Percentiles rank a stretch among this genome's conserved stretches.
Conservation (phyloP, 768 basidiomycete genomes). For the Tricholoma sp. region DNA sequence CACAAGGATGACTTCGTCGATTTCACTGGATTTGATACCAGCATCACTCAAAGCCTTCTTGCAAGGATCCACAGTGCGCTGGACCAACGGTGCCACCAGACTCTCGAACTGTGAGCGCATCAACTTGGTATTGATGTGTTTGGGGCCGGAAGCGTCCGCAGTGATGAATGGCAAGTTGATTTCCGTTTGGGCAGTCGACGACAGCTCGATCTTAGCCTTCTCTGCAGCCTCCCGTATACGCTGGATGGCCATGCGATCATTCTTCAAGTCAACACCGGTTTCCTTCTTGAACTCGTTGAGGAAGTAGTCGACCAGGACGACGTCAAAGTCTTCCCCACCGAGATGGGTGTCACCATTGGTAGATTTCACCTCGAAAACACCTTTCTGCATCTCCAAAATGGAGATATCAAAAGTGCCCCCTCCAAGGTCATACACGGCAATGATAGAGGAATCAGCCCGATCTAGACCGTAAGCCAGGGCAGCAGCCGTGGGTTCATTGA, state of each 20-base stretch:
- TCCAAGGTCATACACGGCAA: conserved; percentile 98
- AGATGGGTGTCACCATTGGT: conserved; percentile 99
- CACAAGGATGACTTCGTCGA: conserved; percentile 96
- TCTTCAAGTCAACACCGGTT: conserved; percentile 69
- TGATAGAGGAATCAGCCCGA: conserved; percentile 75
- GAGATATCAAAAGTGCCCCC: conserved; percentile 99
- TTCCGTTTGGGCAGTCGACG: conserved; percentile 92
- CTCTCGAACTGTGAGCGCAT: conserved; percentile 87
- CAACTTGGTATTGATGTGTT: conserved; percentile 94
- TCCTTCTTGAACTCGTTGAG: conserved; percentile 94
- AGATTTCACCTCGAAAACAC: conserved; percentile 99
- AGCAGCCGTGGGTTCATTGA: conserved; percentile 98
- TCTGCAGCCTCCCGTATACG: conserved; percentile 99
- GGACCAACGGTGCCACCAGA: conserved; percentile 76
- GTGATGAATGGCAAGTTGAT: conserved; percentile 99
- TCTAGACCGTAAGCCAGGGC: conserved; percentile 98
- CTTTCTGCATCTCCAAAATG: conserved; percentile 98
- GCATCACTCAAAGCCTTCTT: conserved; percentile 96
- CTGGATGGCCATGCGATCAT: conserved; percentile 95
- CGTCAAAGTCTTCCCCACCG: conserved; percentile 95
- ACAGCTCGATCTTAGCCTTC: conserved; percentile 98
- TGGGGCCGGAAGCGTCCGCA: conserved; percentile 89
- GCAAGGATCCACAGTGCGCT: conserved; percentile 92
- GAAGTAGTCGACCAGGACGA: conserved; percentile 81
- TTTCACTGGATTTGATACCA: conserved; percentile 86